phyloP scores from a whole-genome alignment of 805 yeast genomes.

The Cyberlindnera maclurae region DNA sequence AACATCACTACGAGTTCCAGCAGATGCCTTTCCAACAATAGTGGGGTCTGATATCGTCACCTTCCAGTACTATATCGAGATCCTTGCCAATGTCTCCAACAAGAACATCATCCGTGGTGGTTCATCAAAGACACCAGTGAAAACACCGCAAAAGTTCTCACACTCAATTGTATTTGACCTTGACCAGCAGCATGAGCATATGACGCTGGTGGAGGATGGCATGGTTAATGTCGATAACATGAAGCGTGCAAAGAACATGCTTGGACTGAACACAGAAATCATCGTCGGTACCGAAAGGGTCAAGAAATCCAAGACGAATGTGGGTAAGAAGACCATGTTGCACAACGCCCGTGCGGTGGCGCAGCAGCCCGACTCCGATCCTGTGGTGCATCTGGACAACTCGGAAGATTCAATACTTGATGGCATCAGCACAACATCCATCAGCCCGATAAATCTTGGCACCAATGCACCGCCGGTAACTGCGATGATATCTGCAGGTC shows the following conservation, averaged over 20 bases:
- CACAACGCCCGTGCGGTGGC: slow-evolving; percentile 4
- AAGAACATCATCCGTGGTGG: slow-evolving; percentile 31
- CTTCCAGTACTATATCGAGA: slow-evolving; percentile 82
- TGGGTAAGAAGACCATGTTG: slow-evolving; percentile 11
- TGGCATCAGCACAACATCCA: slow-evolving; percentile 17
- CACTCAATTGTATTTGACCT: slow-evolving; percentile 21
- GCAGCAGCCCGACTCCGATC: slow-evolving; percentile 2
- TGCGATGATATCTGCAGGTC: slow-evolving; percentile 5
- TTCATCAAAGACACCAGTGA: slow-evolving; percentile 22
- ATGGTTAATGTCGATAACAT: slow-evolving; percentile 76
- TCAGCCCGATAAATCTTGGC: slow-evolving; percentile 16
- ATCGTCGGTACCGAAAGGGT: slow-evolving; percentile 70
- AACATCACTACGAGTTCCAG: slow-evolving; percentile 65
- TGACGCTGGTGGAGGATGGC: slow-evolving; percentile 20
- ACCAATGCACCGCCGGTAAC: neutral
- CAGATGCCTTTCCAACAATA: slow-evolving; percentile 82
- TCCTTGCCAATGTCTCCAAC: slow-evolving; percentile 71
- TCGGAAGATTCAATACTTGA: slow-evolving; percentile 7
- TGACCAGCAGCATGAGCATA: slow-evolving; percentile 20
- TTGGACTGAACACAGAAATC: slow-evolving; percentile 75
- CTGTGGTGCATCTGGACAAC: neutral
- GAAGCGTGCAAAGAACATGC: slow-evolving; percentile 68
- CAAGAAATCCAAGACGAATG: slow-evolving; percentile 7
- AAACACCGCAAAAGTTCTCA: slow-evolving; percentile 12
- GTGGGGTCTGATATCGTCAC: slow-evolving; percentile 63